Evolutionary conservation across 192 early-diverging fungal genomes (phyloP).

Genomic region (Coemansia sp.): DNA sequence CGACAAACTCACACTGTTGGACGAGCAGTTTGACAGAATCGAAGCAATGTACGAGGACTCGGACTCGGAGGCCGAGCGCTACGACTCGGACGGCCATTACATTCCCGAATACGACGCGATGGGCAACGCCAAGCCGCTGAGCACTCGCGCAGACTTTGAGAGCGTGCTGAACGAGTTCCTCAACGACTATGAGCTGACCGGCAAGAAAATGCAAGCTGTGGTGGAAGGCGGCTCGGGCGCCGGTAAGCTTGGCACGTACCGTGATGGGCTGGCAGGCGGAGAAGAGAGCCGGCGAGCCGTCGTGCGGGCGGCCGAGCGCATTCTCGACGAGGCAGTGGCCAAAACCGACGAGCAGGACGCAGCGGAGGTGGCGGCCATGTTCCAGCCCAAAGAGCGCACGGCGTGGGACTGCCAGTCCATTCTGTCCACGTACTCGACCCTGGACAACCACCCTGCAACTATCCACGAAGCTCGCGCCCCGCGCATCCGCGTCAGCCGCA

Average conservation of each 20-base stretch:
- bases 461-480: slow-evolving; percentile 68
- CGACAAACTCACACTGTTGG: slow-evolving; percentile 81
- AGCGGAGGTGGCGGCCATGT: slow-evolving; percentile 51
- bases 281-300: slow-evolving; percentile 43
- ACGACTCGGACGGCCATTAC: slow-evolving; percentile 60
- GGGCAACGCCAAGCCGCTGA: slow-evolving; percentile 53
- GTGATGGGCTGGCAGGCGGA: slow-evolving; percentile 54
- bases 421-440: slow-evolving; percentile 86
- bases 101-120: slow-evolving; percentile 58
- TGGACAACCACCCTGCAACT: slow-evolving; percentile 87
- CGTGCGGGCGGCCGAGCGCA: slow-evolving; percentile 22
- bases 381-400: slow-evolving; percentile 58
- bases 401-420: slow-evolving; percentile 93
- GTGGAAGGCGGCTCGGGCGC: slow-evolving; percentile 63
- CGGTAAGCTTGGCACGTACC: slow-evolving; percentile 63
- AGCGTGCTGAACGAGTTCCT: slow-evolving; percentile 74
- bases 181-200: slow-evolving; percentile 73
- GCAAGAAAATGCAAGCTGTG: slow-evolving; percentile 64
- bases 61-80: slow-evolving; percentile 40
- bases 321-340: slow-evolving; percentile 28
- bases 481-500: slow-evolving; percentile 68
- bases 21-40: slow-evolving; percentile 91
- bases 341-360: slow-evolving; percentile 39
- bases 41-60: slow-evolving; percentile 49
- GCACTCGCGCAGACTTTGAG: slow-evolving; percentile 70